phyloP scores from a whole-genome alignment of 441 rosid species.

The Corymbia citriodora region DNA sequence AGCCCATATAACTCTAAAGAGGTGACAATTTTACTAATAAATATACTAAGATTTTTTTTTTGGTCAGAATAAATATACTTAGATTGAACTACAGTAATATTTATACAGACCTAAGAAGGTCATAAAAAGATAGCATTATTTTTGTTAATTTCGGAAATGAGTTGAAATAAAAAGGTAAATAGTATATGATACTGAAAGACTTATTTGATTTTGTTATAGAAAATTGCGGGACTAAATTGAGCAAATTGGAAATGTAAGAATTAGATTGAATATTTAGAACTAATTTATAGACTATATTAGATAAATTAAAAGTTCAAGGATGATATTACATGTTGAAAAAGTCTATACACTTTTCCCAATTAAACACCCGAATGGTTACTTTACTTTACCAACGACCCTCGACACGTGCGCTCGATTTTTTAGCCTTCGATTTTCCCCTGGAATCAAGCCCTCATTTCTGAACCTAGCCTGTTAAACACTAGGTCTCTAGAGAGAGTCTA shows the following conservation, averaged over 20 bases:
- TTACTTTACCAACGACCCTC: not conserved
- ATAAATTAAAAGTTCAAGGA: no score
- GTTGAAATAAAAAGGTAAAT: not conserved
- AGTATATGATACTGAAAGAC: not conserved
- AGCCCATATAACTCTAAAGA: not conserved
- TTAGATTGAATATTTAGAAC: not conserved
- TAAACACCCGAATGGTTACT: not conserved
- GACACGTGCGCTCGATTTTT: not conserved
- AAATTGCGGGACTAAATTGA: not conserved
- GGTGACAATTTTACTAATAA: not conserved
- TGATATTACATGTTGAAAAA: no score
- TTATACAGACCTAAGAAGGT: not conserved
- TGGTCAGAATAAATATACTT: not conserved
- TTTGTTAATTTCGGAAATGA: not conserved
- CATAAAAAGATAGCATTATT: not conserved
- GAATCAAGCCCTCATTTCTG: not conserved
- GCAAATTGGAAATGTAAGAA: not conserved
- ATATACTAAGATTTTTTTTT: not conserved
- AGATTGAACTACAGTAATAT: not conserved
- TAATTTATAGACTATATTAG: no score
- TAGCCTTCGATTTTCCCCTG: not conserved
- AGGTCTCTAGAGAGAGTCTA: not conserved
- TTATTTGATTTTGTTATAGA: not conserved
- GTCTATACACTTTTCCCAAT: not conserved
- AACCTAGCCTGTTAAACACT: not conserved